Evolutionary conservation across 495 filamentous ascomycete species (phyloP).

Genomic region (Filosporella fistucella): DNA sequence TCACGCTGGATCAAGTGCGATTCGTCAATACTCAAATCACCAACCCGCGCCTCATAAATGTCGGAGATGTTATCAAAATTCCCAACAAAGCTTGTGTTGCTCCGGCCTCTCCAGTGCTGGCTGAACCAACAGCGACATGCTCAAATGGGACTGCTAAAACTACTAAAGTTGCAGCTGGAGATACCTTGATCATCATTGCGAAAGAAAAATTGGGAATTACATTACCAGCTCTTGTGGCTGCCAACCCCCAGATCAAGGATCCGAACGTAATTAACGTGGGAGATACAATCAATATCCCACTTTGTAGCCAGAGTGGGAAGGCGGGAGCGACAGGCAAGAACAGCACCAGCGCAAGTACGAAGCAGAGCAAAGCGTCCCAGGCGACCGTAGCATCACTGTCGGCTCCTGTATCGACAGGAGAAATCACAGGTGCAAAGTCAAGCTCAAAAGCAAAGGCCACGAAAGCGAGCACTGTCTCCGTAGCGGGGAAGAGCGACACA

Average conservation of each 20-base stretch:
- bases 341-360: too few relatives aligned
- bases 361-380: too few relatives aligned
- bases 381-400: too few relatives aligned
- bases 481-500: too few relatives aligned
- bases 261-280: not conserved
- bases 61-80: constrained; percentile 4
- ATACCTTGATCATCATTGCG: constrained; percentile 7
- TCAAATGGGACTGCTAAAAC: constrained; percentile 1
- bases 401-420: not conserved
- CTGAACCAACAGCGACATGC: not conserved
- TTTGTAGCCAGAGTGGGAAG: too few relatives aligned
- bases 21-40: constrained; percentile 9
- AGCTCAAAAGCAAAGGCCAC: not conserved
- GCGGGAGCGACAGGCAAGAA: not conserved
- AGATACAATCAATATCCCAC: constrained; percentile 1
- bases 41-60: not conserved
- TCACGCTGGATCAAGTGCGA: not conserved
- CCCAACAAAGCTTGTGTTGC: not conserved
- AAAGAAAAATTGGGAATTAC: constrained; percentile 10
- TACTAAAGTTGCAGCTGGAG: not conserved
- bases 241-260: constrained; percentile 3
- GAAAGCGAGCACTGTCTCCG: too few relatives aligned
- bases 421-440: not conserved
- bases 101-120: not conserved
- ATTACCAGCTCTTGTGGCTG: constrained; percentile 1